phyloP scores from a whole-genome alignment of 2,329 filamentous ascomycete species.

The Corniculantispora saksenae region DNA sequence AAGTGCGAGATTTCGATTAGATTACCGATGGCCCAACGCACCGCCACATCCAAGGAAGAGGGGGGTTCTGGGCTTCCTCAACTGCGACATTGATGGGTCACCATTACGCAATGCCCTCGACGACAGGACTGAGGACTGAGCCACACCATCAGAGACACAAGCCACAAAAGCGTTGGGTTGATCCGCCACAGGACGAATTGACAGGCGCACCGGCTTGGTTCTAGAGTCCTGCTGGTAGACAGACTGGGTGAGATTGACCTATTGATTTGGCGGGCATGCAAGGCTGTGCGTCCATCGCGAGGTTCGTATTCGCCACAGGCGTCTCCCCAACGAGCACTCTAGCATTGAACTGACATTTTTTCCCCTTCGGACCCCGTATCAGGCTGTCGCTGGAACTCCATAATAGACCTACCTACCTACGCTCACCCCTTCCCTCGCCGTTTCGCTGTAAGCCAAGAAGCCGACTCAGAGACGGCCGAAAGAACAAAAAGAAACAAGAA shows the following conservation, averaged over 20 bases:
- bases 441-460: neutral
- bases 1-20: constrained; percentile 15
- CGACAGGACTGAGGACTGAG: neutral
- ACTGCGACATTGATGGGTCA: neutral
- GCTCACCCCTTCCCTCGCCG: neutral
- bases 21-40: constrained; percentile 7
- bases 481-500: neutral
- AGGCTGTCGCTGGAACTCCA: too few relatives aligned
- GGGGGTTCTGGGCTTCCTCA: neutral
- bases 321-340: too few relatives aligned
- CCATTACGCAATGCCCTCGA: constrained; percentile 10
- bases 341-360: too few relatives aligned
- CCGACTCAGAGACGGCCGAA: neutral
- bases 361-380: too few relatives aligned
- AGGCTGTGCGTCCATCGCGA: neutral
- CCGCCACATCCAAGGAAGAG: neutral
- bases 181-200: neutral
- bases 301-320: neutral
- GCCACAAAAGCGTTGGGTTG: neutral
- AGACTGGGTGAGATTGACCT: too few relatives aligned
- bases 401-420: too few relatives aligned
- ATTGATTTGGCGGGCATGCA: neutral
- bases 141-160: neutral
- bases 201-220: too few relatives aligned
- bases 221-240: too few relatives aligned